These are phyloP conservation scores for Gymnopus androsaceus DNA, from an alignment of 1,284 basidiomycete species.

Conservation along the genomic window DNA sequence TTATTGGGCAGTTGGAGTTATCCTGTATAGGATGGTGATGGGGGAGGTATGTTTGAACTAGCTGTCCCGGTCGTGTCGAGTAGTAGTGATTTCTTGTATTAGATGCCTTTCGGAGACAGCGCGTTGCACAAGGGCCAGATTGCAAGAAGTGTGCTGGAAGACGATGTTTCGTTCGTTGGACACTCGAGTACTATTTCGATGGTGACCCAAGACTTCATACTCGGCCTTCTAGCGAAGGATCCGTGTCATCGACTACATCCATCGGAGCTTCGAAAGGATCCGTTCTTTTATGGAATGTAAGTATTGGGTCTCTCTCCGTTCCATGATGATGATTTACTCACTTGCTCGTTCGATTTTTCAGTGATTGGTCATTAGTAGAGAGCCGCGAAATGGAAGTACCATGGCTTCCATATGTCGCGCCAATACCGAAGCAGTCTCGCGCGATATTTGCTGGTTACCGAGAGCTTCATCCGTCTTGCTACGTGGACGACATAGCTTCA, in stretches of 20 bases:
- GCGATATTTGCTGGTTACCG: constrained; percentile 8
- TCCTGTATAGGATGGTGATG: constrained; percentile 25
- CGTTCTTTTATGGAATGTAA: constrained; percentile 14
- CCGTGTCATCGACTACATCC: constrained; percentile 14
- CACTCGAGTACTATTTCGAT: constrained; percentile 16
- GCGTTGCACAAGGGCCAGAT: constrained; percentile 8
- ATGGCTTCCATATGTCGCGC: constrained; percentile 8
- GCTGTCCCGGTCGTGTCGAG: no score
- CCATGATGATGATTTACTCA: neutral
- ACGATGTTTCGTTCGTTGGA: constrained; percentile 7
- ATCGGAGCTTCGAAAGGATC: constrained; percentile 8
- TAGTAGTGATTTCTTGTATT: no score
- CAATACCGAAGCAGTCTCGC: constrained; percentile 7
- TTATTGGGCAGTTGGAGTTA: constrained; percentile 23
- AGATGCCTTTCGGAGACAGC: constrained; percentile 17
- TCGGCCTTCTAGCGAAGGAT: constrained; percentile 21
- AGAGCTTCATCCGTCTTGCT: neutral
- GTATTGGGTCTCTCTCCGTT: neutral
- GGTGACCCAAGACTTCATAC: constrained; percentile 19
- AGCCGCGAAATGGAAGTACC: constrained; percentile 4
- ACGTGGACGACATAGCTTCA: neutral
- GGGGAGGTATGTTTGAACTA: no score
- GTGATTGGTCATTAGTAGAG: constrained; percentile 12
- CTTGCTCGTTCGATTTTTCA: constrained; percentile 1
- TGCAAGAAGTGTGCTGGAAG: constrained; percentile 9